Percentiles rank a stretch among this genome's conserved stretches.
Evolutionary conservation across 495 filamentous ascomycete genomes (phyloP).

Genomic region (Penicillium herquei): DNA sequence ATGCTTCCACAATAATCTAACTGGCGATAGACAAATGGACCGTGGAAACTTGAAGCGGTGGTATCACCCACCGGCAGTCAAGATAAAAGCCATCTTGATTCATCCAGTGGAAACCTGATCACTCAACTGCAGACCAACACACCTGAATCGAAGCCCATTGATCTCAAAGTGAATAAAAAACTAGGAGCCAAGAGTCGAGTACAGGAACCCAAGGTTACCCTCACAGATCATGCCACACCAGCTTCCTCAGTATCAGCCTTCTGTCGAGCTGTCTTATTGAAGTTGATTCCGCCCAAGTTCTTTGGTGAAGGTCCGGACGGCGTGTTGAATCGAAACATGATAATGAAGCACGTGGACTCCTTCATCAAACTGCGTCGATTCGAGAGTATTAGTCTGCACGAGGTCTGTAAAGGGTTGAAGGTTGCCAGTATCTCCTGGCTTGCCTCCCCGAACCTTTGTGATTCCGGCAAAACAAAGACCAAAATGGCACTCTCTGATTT

Average conservation of each 20-base stretch:
- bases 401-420: slow-evolving; percentile 74
- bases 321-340: slow-evolving; percentile 53
- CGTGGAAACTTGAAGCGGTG: slow-evolving; percentile 26
- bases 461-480: slow-evolving; percentile 4
- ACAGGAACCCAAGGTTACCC: slow-evolving; percentile 26
- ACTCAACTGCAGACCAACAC: slow-evolving; percentile 27
- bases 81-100: slow-evolving; percentile 4
- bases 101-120: slow-evolving; percentile 24
- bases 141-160: neutral
- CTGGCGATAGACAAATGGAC: slow-evolving; percentile 25
- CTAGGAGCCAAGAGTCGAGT: neutral
- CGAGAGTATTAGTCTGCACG: slow-evolving; percentile 77
- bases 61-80: slow-evolving; percentile 12
- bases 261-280: slow-evolving; percentile 72
- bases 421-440: slow-evolving; percentile 75
- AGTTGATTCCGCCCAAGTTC: slow-evolving; percentile 72
- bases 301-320: slow-evolving; percentile 62
- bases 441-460: slow-evolving; percentile 40
- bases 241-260: slow-evolving; percentile 77
- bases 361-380: slow-evolving; percentile 78
- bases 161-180: neutral
- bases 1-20: neutral
- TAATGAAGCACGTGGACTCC: slow-evolving; percentile 67
- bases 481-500: slow-evolving; percentile 71
- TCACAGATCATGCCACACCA: slow-evolving; percentile 73